phyloP scores from a whole-genome alignment of 805 yeast genomes.

The Danielozyma ontarioensis region DNA sequence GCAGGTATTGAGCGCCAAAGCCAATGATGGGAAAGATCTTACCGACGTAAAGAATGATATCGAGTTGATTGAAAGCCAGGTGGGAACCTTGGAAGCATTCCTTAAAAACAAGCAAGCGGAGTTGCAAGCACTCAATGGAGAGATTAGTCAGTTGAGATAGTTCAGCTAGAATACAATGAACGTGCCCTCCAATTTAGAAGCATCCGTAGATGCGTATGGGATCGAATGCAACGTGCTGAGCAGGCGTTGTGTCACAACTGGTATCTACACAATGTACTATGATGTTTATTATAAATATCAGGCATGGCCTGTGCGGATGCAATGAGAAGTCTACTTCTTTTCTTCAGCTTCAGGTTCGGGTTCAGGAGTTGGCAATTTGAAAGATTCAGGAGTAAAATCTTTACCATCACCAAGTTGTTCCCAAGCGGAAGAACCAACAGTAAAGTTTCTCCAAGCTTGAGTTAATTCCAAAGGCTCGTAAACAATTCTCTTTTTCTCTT shows the following conservation, averaged over 20 bases:
- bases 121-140: slow-evolving; percentile 42
- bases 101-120: slow-evolving; percentile 57
- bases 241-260: too few species aligned
- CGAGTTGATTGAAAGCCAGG: slow-evolving; percentile 72
- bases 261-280: too few species aligned
- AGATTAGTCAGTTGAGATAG: slow-evolving; percentile 29
- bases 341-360: slow-evolving; percentile 53
- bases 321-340: slow-evolving; percentile 35
- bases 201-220: too few species aligned
- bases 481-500: slow-evolving; percentile 83
- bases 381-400: slow-evolving; percentile 74
- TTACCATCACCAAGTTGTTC: slow-evolving; percentile 87
- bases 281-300: too few species aligned
- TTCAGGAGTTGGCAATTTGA: slow-evolving; percentile 77
- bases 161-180: too few species aligned
- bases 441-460: slow-evolving; percentile 88
- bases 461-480: slow-evolving; percentile 88
- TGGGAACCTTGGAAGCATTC: slow-evolving; percentile 65
- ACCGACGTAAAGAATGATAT: slow-evolving; percentile 57
- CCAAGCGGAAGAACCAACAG: slow-evolving; percentile 86
- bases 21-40: slow-evolving; percentile 28
- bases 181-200: too few species aligned
- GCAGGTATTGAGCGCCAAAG: slow-evolving; percentile 33
- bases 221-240: too few species aligned
- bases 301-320: too few species aligned